These are phyloP conservation scores for Talaromyces verruculosus DNA, from an alignment of 2,329 filamentous ascomycete species.

Conservation along the genomic window DNA sequence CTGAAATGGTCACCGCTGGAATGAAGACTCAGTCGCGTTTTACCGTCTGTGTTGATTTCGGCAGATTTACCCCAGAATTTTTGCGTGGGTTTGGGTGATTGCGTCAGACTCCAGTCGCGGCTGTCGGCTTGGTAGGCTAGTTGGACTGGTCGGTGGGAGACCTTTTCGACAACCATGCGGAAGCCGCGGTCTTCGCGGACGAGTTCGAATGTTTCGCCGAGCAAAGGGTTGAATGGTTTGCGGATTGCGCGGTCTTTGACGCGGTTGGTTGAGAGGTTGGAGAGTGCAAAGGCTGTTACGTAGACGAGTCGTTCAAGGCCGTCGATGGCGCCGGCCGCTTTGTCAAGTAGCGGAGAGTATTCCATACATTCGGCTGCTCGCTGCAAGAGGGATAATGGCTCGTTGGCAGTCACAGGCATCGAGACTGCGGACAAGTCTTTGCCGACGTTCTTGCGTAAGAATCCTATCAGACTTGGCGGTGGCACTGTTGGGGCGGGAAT, in stretches of 20 bases:
- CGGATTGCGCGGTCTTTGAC: conserved; percentile 88
- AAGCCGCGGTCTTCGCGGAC: conserved; percentile 84
- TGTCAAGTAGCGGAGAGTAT: conserved; percentile 80
- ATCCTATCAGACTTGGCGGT: conserved; percentile 89
- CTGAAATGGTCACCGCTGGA: conserved; percentile 77
- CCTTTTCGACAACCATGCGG: conserved; percentile 91
- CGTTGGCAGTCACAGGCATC: conserved; percentile 96
- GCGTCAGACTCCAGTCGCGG: conserved; percentile 78
- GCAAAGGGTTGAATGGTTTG: conserved; percentile 95
- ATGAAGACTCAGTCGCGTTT: conserved; percentile 74
- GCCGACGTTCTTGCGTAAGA: conserved; percentile 94
- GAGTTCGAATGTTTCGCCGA: conserved; percentile 93
- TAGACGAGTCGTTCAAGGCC: conserved; percentile 74
- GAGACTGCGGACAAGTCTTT: conserved; percentile 96
- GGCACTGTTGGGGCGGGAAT: conserved; percentile 72
- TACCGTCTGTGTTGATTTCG: conserved; percentile 89
- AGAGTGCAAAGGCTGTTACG: conserved; percentile 87
- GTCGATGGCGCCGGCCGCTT: conserved; percentile 59
- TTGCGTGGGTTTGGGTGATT: conserved; percentile 83
- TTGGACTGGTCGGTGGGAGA: conserved; percentile 86
- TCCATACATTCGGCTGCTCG: conserved; percentile 87
- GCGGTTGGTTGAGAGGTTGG: conserved; percentile 75
- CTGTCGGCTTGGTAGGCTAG: conserved; percentile 92
- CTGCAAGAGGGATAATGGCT: conserved; percentile 84
- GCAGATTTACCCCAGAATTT: conserved; percentile 99